Conservation (phyloP, 1,284 basidiomycete species). For the Rhodotorula mucilaginosa region DNA sequence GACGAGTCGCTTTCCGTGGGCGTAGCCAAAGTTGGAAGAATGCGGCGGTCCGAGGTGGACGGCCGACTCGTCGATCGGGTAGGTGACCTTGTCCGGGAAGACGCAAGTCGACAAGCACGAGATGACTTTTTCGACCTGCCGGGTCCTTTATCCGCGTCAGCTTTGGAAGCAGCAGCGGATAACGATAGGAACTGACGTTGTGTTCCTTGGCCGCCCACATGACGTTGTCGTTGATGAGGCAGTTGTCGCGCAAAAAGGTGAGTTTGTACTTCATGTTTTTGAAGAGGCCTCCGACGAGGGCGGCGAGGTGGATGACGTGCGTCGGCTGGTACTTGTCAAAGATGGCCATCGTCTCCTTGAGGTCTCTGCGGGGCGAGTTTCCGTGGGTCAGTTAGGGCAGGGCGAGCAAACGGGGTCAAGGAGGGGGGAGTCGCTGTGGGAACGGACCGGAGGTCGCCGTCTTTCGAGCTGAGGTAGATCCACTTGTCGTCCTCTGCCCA, state of each 20-base stretch:
- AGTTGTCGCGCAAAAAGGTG: conserved; percentile 83
- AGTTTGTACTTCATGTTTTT: conserved; percentile 87
- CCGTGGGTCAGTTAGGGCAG: too few relatives aligned
- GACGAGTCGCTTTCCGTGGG: conserved; percentile 87
- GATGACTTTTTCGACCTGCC: conserved; percentile 64
- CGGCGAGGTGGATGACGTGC: conserved; percentile 72
- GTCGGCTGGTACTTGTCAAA: conserved; percentile 85
- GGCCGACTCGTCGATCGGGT: conserved; percentile 84
- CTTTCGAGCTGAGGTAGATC: conserved; percentile 73
- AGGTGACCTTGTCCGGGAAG: conserved; percentile 74
- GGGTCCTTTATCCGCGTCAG: neutral
- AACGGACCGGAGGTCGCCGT: conserved; percentile 59
- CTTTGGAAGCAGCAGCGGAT: neutral
- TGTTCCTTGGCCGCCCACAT: conserved; percentile 67
- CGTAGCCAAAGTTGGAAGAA: conserved; percentile 85
- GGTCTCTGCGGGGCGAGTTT: conserved; percentile 24
- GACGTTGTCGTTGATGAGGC: conserved; percentile 86
- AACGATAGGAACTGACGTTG: too few relatives aligned
- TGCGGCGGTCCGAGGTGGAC: conserved; percentile 85
- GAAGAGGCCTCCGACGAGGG: conserved; percentile 78
- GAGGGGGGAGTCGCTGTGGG: neutral
- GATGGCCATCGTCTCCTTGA: conserved; percentile 50
- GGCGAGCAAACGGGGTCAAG: neutral
- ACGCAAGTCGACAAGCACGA: conserved; percentile 85
- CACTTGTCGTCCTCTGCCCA: conserved; percentile 67